phyloP scores from a whole-genome alignment of 2,329 filamentous ascomycete genomes.

The Penicillium thymicola region DNA sequence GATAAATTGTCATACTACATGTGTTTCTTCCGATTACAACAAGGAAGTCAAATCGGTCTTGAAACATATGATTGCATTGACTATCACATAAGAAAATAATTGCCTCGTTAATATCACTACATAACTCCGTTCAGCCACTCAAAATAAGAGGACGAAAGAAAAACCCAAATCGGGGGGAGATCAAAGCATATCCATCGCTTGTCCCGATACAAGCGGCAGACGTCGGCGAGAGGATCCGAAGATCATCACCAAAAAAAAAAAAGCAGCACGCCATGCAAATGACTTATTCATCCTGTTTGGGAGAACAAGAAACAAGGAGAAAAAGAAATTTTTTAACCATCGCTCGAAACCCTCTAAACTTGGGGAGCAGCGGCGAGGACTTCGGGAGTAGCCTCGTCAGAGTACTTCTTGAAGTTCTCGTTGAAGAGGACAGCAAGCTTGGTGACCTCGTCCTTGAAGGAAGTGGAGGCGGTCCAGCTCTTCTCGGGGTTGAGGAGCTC shows the following conservation, averaged over 20 bases:
- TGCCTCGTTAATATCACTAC: slow-evolving; percentile 1
- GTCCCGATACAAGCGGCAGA: slow-evolving; percentile 22
- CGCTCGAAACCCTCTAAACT: slow-evolving; percentile 18
- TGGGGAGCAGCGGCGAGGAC: slow-evolving; percentile 59
- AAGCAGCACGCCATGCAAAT: slow-evolving; percentile 34
- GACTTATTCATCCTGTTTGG: slow-evolving; percentile 21
- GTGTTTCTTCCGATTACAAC: background rate
- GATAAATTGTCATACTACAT: too few relatives aligned
- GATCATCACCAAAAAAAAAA: slow-evolving; percentile 18
- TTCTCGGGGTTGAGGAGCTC: slow-evolving; percentile 94
- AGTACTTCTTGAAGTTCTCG: slow-evolving; percentile 98
- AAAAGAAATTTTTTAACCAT: slow-evolving; percentile 24
- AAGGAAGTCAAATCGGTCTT: background rate
- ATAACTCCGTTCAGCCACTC: slow-evolving; percentile 18
- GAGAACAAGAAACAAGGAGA: slow-evolving; percentile 21
- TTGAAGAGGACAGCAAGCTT: slow-evolving; percentile 88
- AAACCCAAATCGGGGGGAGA: slow-evolving; percentile 15
- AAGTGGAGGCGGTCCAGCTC: slow-evolving; percentile 79
- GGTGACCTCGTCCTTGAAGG: slow-evolving; percentile 82
- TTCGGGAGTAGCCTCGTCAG: slow-evolving; percentile 74
- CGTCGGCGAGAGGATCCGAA: slow-evolving; percentile 13
- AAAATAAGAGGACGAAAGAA: slow-evolving; percentile 13
- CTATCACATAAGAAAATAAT: slow-evolving; percentile 13
- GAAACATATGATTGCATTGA: slow-evolving; percentile 19
- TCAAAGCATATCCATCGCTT: slow-evolving; percentile 18